phyloP scores from a whole-genome alignment of 352 stramenopile genomes.

The Pythium angustatum region DNA sequence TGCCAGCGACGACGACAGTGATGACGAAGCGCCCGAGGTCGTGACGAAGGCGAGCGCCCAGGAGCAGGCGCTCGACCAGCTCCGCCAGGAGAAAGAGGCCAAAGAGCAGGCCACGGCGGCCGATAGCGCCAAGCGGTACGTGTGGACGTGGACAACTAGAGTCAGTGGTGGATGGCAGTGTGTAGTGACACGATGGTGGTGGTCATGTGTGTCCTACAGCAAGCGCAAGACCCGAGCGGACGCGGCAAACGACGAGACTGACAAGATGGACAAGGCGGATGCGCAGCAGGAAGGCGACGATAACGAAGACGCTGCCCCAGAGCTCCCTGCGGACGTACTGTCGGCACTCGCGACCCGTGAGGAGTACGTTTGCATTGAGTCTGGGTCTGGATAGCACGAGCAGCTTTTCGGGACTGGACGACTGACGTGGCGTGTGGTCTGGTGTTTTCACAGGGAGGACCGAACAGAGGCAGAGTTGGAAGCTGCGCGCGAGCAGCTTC shows the following conservation, averaged over 20 bases:
- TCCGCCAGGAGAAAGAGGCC: conserved; percentile 56
- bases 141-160: not conserved
- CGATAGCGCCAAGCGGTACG: conserved; percentile 48
- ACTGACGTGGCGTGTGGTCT: not conserved
- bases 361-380: conserved; percentile 37
- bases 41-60: conserved; percentile 72
- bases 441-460: conserved; percentile 43
- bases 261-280: conserved; percentile 19
- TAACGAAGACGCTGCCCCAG: conserved; percentile 29
- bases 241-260: conserved; percentile 8
- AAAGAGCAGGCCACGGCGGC: conserved; percentile 39
- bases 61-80: conserved; percentile 50
- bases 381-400: not conserved
- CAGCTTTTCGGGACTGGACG: not conserved
- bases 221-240: conserved; percentile 49
- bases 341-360: conserved; percentile 64
- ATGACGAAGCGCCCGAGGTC: conserved; percentile 78
- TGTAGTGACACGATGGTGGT: not conserved
- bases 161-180: not conserved
- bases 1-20: conserved; percentile 45
- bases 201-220: conserved; percentile 2
- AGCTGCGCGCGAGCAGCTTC: conserved; percentile 22
- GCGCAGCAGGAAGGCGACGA: conserved; percentile 24
- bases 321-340: conserved; percentile 67
- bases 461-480: conserved; percentile 47